A percentile compares a stretch with the other conserved stretches of the same genome.
These are phyloP conservation scores for Saccharum spontaneum DNA, from an alignment of 176 grass and related monocot species.

Conservation along the genomic window DNA sequence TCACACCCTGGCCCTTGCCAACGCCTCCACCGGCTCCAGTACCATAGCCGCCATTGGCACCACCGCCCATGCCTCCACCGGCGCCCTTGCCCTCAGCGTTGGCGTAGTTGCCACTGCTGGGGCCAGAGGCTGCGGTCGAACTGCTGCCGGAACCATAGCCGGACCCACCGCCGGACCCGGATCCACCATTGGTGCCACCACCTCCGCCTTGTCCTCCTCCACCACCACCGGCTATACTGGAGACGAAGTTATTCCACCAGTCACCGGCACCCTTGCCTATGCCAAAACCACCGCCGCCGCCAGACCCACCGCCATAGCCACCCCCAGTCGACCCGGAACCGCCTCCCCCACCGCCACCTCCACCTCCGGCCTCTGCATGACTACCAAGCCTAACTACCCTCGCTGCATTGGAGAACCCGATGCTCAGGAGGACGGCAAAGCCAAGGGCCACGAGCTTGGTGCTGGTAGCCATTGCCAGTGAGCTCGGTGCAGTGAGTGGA, in stretches of 20 bases:
- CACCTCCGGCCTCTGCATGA: not conserved
- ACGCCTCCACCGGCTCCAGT: not conserved
- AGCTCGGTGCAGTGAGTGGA: constrained; percentile 21
- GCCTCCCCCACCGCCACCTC: constrained; percentile 30
- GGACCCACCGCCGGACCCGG: constrained; percentile 19
- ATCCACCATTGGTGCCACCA: constrained; percentile 42
- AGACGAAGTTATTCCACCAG: not conserved
- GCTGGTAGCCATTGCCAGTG: constrained; percentile 34
- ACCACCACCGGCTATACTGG: not conserved
- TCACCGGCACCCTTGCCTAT: not conserved
- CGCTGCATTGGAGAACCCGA: constrained; percentile 37
- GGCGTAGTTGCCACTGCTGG: constrained; percentile 2
- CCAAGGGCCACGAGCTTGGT: constrained; percentile 43
- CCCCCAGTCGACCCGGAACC: not conserved
- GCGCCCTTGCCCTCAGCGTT: constrained; percentile 31
- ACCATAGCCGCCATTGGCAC: constrained; percentile 22
- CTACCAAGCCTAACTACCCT: constrained; percentile 16
- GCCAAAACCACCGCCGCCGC: not conserved
- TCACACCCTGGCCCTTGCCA: constrained; percentile 39
- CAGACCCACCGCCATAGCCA: constrained; percentile 28
- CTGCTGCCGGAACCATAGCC: constrained; percentile 28
- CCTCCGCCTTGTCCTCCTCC: constrained; percentile 41
- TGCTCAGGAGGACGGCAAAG: constrained; percentile 39
- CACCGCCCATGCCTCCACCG: constrained; percentile 37
- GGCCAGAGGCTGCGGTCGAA: not conserved